Evolutionary conservation across 352 stramenopile genomes (phyloP).

Genomic region (Phytophthora cryptogea): DNA sequence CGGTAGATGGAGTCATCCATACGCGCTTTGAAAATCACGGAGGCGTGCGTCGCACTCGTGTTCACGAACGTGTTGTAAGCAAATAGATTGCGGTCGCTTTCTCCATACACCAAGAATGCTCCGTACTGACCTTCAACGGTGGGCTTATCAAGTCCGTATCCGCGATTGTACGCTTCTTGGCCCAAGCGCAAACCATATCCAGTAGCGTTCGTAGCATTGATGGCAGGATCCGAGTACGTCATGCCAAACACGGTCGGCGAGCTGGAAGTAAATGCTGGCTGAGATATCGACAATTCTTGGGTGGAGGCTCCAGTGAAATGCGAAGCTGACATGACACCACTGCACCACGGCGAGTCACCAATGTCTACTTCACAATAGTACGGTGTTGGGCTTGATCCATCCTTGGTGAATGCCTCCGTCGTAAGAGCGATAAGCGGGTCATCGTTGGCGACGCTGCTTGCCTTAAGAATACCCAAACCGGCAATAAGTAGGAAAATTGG

Average conservation of each 20-base stretch:
- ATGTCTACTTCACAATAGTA: too few species aligned
- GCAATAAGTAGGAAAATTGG: too few species aligned
- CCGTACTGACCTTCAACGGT: slow-evolving; percentile 48
- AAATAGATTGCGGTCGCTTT: slow-evolving; percentile 44
- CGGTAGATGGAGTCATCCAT: slow-evolving; percentile 67
- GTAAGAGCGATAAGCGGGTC: too few species aligned
- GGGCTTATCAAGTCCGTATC: slow-evolving; percentile 32
- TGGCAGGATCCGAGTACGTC: slow-evolving; percentile 48
- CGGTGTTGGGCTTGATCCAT: too few species aligned
- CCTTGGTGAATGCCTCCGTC: too few species aligned
- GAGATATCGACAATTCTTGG: too few species aligned
- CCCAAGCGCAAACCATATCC: slow-evolving; percentile 52
- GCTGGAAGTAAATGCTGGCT: too few species aligned
- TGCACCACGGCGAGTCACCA: too few species aligned
- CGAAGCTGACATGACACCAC: too few species aligned
- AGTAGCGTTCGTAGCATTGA: slow-evolving; percentile 51
- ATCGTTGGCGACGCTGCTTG: too few species aligned
- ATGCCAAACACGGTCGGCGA: slow-evolving; percentile 63
- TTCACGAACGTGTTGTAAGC: slow-evolving; percentile 73
- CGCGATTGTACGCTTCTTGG: slow-evolving; percentile 56
- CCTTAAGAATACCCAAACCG: too few species aligned
- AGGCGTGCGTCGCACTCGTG: slow-evolving; percentile 52
- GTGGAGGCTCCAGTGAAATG: too few species aligned
- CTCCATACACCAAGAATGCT: slow-evolving; percentile 53
- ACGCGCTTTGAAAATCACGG: slow-evolving; percentile 65